These are phyloP conservation scores for Teratosphaeria gauchensis DNA, from an alignment of 2,329 filamentous ascomycete species.

Conservation along the genomic window DNA sequence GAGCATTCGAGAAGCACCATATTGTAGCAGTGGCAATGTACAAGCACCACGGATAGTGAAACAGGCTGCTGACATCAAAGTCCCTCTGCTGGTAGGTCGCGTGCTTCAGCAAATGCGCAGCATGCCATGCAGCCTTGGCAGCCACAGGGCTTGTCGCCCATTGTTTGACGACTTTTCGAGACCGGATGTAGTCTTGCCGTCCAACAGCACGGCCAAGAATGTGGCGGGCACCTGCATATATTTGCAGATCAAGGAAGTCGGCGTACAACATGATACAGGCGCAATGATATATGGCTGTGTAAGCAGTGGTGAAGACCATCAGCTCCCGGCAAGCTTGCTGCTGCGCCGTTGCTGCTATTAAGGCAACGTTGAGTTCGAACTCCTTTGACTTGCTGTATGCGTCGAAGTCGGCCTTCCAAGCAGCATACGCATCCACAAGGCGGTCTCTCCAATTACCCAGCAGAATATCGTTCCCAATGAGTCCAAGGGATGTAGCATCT, in stretches of 20 bases:
- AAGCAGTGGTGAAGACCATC: conserved; percentile 39
- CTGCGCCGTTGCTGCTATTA: conserved; percentile 9
- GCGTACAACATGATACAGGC: conserved; percentile 48
- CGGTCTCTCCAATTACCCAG: conserved; percentile 38
- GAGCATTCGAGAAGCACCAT: not conserved
- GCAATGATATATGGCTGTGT: conserved; percentile 49
- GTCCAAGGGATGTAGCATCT: not conserved
- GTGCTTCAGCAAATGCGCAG: not conserved
- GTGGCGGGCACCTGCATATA: conserved; percentile 49
- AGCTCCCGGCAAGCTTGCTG: conserved; percentile 27
- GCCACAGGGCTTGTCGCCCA: not conserved
- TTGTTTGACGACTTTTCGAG: conserved; percentile 39
- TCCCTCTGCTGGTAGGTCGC: not conserved
- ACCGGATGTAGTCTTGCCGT: conserved; percentile 41
- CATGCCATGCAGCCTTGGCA: not conserved
- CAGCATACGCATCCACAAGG: conserved; percentile 44
- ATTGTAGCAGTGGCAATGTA: not conserved
- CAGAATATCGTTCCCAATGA: not conserved
- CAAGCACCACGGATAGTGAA: not conserved
- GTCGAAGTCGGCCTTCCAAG: conserved; percentile 52
- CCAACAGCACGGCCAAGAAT: conserved; percentile 49
- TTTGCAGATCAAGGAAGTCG: conserved; percentile 53
- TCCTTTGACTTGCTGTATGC: conserved; percentile 37
- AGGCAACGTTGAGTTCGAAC: conserved; percentile 20
- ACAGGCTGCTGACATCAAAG: not conserved